Conservation (phyloP, 129 eudicot species). For the Escallonia rubra region DNA sequence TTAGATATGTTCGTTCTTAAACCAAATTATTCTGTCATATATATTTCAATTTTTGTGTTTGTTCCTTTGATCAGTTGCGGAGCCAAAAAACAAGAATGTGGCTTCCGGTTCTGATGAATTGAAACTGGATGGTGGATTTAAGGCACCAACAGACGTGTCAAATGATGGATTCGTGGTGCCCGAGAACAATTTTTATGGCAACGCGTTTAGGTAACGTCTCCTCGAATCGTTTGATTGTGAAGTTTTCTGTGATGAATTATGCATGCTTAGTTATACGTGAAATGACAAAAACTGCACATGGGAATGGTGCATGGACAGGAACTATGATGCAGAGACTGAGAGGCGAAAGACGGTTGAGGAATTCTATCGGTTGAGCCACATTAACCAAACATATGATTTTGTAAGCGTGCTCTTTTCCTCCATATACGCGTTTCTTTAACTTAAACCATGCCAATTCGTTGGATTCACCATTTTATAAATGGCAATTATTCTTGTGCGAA, state of each 20-base stretch:
- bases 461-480: not conserved
- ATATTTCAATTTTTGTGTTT: too few species aligned
- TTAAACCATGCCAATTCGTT: not conserved
- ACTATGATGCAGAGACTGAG: constrained; percentile 56
- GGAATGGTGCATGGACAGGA: constrained; percentile 27
- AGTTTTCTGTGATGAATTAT: not conserved
- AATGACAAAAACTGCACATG: not conserved
- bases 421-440: not conserved
- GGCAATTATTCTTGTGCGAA: too few species aligned
- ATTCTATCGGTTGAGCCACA: constrained; percentile 47
- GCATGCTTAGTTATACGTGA: not conserved
- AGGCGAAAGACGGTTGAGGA: constrained; percentile 60
- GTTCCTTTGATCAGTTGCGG: too few species aligned
- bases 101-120: constrained; percentile 17
- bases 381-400: not conserved
- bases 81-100: too few species aligned
- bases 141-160: too few species aligned
- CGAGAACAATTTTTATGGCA: constrained; percentile 57
- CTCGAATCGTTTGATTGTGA: not conserved
- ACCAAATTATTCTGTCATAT: too few species aligned
- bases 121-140: constrained; percentile 49
- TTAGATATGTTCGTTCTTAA: too few species aligned
- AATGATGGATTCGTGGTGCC: constrained; percentile 64
- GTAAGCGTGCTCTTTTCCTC: not conserved
- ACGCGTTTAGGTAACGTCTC: constrained; percentile 55